Conservation (phyloP, 352 stramenopile species). For the Phytophthora rubi region DNA sequence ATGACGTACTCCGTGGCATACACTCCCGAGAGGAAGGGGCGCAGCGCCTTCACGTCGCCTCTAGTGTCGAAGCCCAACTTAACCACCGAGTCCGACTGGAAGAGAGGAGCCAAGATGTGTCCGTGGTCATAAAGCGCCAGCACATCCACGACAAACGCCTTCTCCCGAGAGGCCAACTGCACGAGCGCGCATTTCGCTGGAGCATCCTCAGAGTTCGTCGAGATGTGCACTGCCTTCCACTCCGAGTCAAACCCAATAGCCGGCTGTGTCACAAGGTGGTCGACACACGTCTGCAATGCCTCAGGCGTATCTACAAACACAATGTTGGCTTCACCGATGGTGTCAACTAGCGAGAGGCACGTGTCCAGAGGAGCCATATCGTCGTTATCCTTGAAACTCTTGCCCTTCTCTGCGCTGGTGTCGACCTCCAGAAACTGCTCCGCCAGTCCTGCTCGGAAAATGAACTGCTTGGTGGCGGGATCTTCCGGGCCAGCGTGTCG, state of each 20-base stretch:
- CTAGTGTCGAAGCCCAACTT: constrained; percentile 80
- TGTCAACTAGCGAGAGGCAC: constrained; percentile 57
- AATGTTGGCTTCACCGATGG: constrained; percentile 51
- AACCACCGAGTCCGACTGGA: constrained; percentile 53
- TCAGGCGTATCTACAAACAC: constrained; percentile 65
- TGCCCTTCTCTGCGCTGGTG: constrained; percentile 31
- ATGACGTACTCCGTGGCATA: constrained; percentile 41
- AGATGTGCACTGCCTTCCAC: constrained; percentile 66
- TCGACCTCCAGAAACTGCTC: constrained; percentile 59
- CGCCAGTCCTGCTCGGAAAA: constrained; percentile 49
- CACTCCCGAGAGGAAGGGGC: constrained; percentile 43
- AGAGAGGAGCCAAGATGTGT: constrained; percentile 44
- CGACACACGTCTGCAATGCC: constrained; percentile 41
- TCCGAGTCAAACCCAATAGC: constrained; percentile 82
- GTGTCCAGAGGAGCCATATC: constrained; percentile 43
- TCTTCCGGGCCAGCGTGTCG: constrained; percentile 47
- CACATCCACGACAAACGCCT: constrained; percentile 75
- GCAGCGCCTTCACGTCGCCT: constrained; percentile 66
- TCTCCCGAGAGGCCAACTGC: constrained; percentile 66
- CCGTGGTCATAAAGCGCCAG: constrained; percentile 47
- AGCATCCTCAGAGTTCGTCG: constrained; percentile 6
- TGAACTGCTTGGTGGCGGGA: constrained; percentile 57
- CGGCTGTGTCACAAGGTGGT: constrained; percentile 47
- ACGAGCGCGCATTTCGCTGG: constrained; percentile 60
- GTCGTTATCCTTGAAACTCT: constrained; percentile 46